Conservation (phyloP, 2,329 filamentous ascomycete species). For the Rhynchosporium graminicola region DNA sequence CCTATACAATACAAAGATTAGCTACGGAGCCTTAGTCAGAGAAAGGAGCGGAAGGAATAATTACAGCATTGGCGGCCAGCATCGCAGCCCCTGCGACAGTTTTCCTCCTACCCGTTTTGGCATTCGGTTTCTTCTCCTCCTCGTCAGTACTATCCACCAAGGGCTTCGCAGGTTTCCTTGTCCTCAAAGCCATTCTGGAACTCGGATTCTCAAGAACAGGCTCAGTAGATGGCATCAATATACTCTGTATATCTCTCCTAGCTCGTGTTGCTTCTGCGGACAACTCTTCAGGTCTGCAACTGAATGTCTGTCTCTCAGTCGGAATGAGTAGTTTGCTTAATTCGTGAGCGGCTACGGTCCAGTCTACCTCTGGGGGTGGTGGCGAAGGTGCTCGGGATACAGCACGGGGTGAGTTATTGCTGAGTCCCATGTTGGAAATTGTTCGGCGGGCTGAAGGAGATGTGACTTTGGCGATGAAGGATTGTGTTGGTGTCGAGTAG, state of each 20-base stretch:
- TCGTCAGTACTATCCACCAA: conserved; percentile 54
- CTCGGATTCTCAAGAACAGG: conserved; percentile 42
- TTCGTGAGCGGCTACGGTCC: conserved; percentile 82
- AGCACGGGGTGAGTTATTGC: conserved; percentile 44
- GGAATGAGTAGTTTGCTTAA: conserved; percentile 83
- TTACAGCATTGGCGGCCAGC: conserved; percentile 48
- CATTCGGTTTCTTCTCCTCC: conserved; percentile 45
- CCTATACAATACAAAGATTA: conserved; percentile 26
- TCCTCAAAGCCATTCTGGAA: conserved; percentile 72
- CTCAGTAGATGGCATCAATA: conserved; percentile 43
- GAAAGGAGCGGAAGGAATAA: conserved; percentile 13
- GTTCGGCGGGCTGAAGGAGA: conserved; percentile 66
- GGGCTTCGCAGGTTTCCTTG: conserved; percentile 62
- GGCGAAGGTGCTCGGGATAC: conserved; percentile 56
- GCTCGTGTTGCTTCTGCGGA: conserved; percentile 65
- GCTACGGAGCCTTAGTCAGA: background rate
- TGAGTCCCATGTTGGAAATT: conserved; percentile 54
- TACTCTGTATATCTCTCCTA: conserved; percentile 64
- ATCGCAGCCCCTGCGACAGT: conserved; percentile 59
- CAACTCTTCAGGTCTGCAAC: conserved; percentile 77
- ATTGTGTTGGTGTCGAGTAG: conserved; percentile 85
- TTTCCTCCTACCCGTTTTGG: conserved; percentile 54
- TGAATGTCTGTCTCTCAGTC: conserved; percentile 69
- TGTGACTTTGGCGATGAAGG: conserved; percentile 79
- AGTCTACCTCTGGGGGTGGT: conserved; percentile 79